A percentile compares a stretch with the other conserved stretches of the same genome.
phyloP scores from a whole-genome alignment of 305 asterid species.

The Withania somnifera region DNA sequence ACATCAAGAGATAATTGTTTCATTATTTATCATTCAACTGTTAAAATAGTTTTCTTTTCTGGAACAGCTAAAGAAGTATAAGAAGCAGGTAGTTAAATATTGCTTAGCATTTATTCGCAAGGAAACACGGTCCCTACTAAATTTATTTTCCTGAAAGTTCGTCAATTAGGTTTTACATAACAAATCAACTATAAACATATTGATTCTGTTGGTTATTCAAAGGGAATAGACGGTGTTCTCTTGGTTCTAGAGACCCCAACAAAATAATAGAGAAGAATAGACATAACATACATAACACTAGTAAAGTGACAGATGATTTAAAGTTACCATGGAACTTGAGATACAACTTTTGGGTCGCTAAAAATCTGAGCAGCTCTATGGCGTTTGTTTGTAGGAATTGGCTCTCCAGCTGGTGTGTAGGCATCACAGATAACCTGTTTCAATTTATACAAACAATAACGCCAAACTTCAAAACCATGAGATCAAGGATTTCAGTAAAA shows the following conservation, averaged over 20 bases:
- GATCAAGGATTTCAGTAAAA: neutral
- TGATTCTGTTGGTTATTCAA: neutral
- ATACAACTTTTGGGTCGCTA: conserved; percentile 58
- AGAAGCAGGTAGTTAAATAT: neutral
- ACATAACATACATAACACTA: neutral
- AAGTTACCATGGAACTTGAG: conserved; percentile 82
- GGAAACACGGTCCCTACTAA: neutral
- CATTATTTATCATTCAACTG: neutral
- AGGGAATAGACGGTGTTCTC: neutral
- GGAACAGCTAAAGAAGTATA: neutral
- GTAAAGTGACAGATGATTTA: neutral
- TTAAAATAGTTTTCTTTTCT: neutral
- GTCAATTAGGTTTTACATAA: neutral
- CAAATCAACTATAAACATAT: neutral
- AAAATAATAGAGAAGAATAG: neutral
- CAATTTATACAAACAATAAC: neutral
- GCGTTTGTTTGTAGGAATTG: conserved; percentile 94
- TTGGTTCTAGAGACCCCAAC: neutral
- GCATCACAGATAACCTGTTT: conserved; percentile 79
- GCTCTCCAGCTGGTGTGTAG: conserved; percentile 91
- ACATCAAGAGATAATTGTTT: neutral
- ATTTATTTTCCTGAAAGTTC: neutral
- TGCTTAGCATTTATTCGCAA: neutral
- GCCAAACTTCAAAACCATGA: neutral
- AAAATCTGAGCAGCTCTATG: conserved; percentile 75